phyloP scores from a whole-genome alignment of 371 early-diverging fungal species.

The Dinochytrium kinnereticum region DNA sequence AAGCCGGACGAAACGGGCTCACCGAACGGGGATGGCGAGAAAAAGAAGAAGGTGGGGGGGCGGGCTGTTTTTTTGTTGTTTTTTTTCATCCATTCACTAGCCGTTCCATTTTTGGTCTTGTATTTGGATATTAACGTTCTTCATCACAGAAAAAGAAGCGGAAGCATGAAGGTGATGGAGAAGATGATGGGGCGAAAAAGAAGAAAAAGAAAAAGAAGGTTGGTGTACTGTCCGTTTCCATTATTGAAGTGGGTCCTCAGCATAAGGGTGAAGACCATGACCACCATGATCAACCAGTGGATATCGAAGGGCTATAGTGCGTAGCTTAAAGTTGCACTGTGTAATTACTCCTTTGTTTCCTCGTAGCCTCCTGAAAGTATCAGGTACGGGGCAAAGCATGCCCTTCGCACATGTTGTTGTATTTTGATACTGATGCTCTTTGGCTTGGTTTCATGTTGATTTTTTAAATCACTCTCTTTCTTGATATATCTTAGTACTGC shows the following conservation, averaged over 20 bases:
- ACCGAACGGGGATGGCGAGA: neutral
- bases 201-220: constrained; percentile 13
- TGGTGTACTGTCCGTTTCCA: neutral
- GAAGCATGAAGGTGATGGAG: constrained; percentile 6
- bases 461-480: no score
- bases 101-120: neutral
- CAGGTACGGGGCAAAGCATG: neutral
- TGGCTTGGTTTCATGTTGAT: no score
- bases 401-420: no score
- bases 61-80: no score
- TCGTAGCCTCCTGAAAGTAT: neutral
- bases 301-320: neutral
- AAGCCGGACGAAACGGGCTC: neutral
- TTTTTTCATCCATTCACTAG: no score
- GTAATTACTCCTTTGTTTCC: neutral
- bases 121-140: neutral
- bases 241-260: neutral
- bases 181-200: neutral
- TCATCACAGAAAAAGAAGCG: constrained; percentile 9
- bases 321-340: neutral
- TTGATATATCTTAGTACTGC: no score
- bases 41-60: constrained; percentile 6
- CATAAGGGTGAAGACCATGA: constrained; percentile 9
- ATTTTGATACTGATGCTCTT: no score
- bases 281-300: no score